Base-by-base conservation (phyloP, 2,329 filamentous ascomycete genomes). In the Tolypocladium tundrense region DNA sequence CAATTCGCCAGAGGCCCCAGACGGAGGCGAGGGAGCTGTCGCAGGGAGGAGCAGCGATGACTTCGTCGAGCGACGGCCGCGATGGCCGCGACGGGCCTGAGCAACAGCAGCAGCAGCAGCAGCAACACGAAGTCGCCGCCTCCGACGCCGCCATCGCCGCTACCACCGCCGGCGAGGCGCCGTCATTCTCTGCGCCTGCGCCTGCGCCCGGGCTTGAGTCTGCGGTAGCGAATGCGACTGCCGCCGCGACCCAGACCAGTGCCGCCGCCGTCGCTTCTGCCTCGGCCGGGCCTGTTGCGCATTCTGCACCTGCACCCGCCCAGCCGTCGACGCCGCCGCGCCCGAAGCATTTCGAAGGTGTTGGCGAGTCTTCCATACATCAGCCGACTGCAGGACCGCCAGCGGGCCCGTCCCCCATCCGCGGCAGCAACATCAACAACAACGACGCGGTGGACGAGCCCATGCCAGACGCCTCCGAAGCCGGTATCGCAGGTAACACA, bases 1-100 rank as follows among this genome's bases (percentile, higher is more conserved):
- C n/a, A 7, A 35, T 37, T 45, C 54, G 31, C 41, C 41, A 21
- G 16, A 31, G 24, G 24, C 33, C 33, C 21, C 64, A 59, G 63
- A 65, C 53, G 57, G 65, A 72, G 79, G 76, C 79, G 79, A 80
- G 82, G 74, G 79, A 82, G 79, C 80, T 81, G 79, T 79, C 71
- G 65, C 62, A 67, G 54, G 56, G 55, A 52, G 69, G 70, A 77
- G 73, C 72, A 82, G 80, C 79, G 79, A 83, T 83, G 80, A 82
- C 78, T 81, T 83, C 80, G 80, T 81, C 79, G 68, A 74, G 74
- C 70, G 74, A 70, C 70, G 73, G 71, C 72, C 72, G 69, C 60
- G 63, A 66, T 61, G 63, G 61, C 60, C 60, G 56, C 61, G 52
- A 59, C 56, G 56, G 60, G 24, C 41, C 43, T 19, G 43, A 16